phyloP scores from a whole-genome alignment of 2,329 filamentous ascomycete genomes.

The Apiospora aurea region DNA sequence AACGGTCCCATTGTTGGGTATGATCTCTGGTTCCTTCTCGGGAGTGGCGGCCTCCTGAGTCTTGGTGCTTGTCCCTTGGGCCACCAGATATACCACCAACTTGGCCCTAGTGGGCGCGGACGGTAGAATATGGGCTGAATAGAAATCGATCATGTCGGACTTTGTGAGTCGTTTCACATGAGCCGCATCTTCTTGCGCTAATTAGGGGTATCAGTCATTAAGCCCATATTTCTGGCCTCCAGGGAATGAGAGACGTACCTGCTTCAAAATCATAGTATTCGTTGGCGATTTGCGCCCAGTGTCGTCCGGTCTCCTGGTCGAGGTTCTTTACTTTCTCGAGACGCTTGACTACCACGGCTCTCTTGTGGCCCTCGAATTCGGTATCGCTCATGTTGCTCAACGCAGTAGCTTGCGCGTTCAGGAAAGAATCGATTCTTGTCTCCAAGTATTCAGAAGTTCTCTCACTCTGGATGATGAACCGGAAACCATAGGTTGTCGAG shows the following conservation, averaged over 20 bases:
- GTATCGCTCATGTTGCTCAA: slow-evolving; percentile 67
- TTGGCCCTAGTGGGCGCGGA: slow-evolving; percentile 79
- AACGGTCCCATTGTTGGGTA: slow-evolving; percentile 55
- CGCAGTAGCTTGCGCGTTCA: slow-evolving; percentile 18
- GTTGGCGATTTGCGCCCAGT: slow-evolving; percentile 84
- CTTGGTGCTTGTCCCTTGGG: slow-evolving; percentile 64
- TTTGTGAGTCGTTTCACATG: slow-evolving; percentile 79
- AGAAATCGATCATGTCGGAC: slow-evolving; percentile 81
- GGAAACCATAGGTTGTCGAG: slow-evolving; percentile 82
- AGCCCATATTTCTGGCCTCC: slow-evolving; percentile 60
- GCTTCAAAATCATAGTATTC: slow-evolving; percentile 92
- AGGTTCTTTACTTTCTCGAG: slow-evolving; percentile 94
- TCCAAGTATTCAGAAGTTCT: slow-evolving; percentile 84
- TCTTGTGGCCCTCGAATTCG: slow-evolving; percentile 91
- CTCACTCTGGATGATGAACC: slow-evolving; percentile 94
- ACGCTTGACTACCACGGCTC: slow-evolving; percentile 84
- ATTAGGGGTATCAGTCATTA: slow-evolving; percentile 77
- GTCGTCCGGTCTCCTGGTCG: slow-evolving; percentile 79
- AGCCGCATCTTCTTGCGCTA: slow-evolving; percentile 85
- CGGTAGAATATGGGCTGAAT: slow-evolving; percentile 76
- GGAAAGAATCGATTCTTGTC: slow-evolving; percentile 72
- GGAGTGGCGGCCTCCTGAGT: slow-evolving; percentile 50
- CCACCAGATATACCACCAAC: slow-evolving; percentile 81
- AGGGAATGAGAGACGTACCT: slow-evolving; percentile 60
- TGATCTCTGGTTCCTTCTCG: slow-evolving; percentile 42